Evolutionary conservation across 192 early-diverging fungal genomes (phyloP), one percentile per base, ranked within the genome.

Genomic region (Haplosporangium gracile): DNA sequence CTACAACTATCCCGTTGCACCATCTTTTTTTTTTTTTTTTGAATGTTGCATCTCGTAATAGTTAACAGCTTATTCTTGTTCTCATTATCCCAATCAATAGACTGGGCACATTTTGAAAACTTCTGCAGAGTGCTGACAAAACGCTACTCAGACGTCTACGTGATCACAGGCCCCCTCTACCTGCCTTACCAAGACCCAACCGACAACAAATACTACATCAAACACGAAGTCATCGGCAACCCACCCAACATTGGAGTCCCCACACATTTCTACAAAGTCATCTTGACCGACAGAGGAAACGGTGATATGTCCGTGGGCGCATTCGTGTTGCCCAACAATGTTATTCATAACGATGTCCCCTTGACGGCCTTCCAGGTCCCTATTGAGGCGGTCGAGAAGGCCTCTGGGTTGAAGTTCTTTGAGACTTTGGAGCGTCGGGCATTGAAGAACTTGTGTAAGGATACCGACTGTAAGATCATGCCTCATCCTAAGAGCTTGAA

Each of bases 231-330:
- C 34, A 95, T 99, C 72, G 97, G 98, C 0, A 90, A 92, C 71
- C 94, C 96, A 38, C 96, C 97, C 34, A 96, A 96, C 73, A 92
- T 96, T 57, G 95, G 94, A 13, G 98, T 99, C 3, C 97, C 98
- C 8, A 98, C 97, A 6, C 97, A 98, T 76, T 98, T 97, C 87
- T 99, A 93, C 90, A 99, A 99, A 89, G 94, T 97, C 32, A 94
- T 98, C 40, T 82, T 97, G 86, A 96, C 93, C 4, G 90, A 92
- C 38, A 26, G 57, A 0, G 75, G 84, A 13, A 92, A 91, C 36
- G 80, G 90, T 57, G 79, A 89, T 34, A 90, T 89, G 45, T 88
- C 90, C 15, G 69, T 93, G 0, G 95, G 90, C 22, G 94, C 92
- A 0, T 99, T 99, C 89, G 94, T 98, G 4, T 68, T 99, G 45